Base-by-base conservation (phyloP, 1,284 basidiomycete genomes). In the Thecaphora thlaspeos region DNA sequence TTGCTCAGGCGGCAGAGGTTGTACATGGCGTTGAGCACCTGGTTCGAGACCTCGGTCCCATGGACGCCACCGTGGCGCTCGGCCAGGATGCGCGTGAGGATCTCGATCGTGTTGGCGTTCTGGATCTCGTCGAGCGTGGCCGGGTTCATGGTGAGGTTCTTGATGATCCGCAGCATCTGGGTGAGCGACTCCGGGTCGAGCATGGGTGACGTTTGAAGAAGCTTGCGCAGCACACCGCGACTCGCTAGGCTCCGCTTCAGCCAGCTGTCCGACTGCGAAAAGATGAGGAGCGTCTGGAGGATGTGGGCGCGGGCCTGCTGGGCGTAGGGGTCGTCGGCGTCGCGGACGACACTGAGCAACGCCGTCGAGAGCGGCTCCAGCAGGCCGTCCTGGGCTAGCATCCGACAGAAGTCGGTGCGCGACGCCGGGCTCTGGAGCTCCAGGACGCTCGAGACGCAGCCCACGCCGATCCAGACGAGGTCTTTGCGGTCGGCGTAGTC, bases 371-470 rank as follows among this genome's bases (percentile, higher is more conserved):
- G 80, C 0, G 94, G 94, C 66, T 96, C 93, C 34, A 96, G 82
- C 5, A 97, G 82, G 17, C 93, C 93, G 79, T 96, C 94, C 22
- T 91, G 85, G 28, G 95, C 91, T 80, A 97, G 93, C 89, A 97
- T 95, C 17, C 94, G 86, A 76, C 93, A 97, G 76, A 97, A 96
- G 79, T 97, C 94, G 75, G 94, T 96, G 73, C 95, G 90, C 9
- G 92, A 93, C 9, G 92, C 95, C 1, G 93, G 90, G 45, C 89
- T 91, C 79, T 83, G 82, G 21, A 97, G 83, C 66, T 97, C 93
- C 71, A 98, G 94, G 2, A 97, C 94, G 65, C 87, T 91, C 49
- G 88, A 87, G 49, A 98, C 92, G 12, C 93, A 93, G 55, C 94
- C 91, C 3, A 98, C 83, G 1, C 94, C 91, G 60, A 94, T 90